These are phyloP conservation scores for Castanea mollissima DNA, from an alignment of 306 rosid species.

Conservation along the genomic window DNA sequence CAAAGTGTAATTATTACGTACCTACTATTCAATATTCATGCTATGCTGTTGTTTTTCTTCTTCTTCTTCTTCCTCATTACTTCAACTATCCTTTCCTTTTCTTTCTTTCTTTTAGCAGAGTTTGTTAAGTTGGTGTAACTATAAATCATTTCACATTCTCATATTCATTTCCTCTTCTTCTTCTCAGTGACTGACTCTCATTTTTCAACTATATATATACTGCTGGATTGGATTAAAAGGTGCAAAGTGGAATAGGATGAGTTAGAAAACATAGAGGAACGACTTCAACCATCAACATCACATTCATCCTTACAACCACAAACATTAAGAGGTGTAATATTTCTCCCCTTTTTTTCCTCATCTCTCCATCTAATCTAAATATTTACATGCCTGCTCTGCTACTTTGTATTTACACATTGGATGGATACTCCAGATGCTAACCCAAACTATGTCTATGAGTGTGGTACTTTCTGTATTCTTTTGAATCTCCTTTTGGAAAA, in stretches of 20 bases:
- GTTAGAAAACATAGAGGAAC: slow-evolving; percentile 38
- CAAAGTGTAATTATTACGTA: too few species aligned
- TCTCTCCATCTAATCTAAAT: too few species aligned
- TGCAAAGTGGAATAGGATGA: slow-evolving; percentile 35
- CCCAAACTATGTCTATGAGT: not conserved
- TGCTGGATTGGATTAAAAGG: slow-evolving; percentile 48
- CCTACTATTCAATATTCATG: too few species aligned
- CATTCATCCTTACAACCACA: slow-evolving; percentile 24
- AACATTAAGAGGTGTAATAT: slow-evolving; percentile 26
- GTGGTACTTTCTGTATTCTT: not conserved
- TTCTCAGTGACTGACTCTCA: slow-evolving; percentile 3
- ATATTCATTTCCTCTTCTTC: not conserved
- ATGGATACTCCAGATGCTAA: too few species aligned
- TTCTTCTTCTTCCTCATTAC: too few species aligned
- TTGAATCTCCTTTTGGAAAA: not conserved
- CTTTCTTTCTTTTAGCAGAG: too few species aligned
- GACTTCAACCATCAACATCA: slow-evolving; percentile 36
- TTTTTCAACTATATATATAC: not conserved
- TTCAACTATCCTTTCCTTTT: too few species aligned
- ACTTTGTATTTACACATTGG: too few species aligned
- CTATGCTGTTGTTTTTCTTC: too few species aligned
- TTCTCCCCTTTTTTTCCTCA: not conserved
- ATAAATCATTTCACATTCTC: not conserved
- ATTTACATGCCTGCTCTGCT: too few species aligned
- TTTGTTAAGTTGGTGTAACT: too few species aligned